Evolutionary conservation across 495 filamentous ascomycete genomes (phyloP).

Genomic region (Penicillium paradoxum): DNA sequence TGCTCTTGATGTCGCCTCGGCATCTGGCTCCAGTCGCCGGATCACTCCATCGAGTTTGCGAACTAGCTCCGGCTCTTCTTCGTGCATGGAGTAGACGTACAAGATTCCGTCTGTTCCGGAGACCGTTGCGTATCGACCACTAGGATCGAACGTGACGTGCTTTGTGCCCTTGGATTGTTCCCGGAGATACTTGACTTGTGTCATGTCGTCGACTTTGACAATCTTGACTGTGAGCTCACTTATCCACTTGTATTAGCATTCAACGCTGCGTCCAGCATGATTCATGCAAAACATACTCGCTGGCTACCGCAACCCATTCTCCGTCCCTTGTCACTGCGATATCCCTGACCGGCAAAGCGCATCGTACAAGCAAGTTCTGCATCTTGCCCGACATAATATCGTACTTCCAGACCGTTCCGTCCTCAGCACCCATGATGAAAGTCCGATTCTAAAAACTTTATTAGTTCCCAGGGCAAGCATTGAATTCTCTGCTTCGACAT

Average conservation of each 20-base stretch:
- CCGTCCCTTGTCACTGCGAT: conserved; percentile 77
- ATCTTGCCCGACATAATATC: conserved; percentile 69
- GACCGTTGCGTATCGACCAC: conserved; percentile 66
- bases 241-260: conserved; percentile 10
- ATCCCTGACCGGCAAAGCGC: conserved; percentile 77
- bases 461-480: background rate
- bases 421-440: conserved; percentile 84
- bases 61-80: conserved; percentile 74
- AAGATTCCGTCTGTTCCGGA: conserved; percentile 84
- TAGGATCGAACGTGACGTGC: conserved; percentile 84
- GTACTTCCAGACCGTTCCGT: conserved; percentile 89
- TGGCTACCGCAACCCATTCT: conserved; percentile 90
- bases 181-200: conserved; percentile 64
- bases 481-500: conserved; percentile 17
- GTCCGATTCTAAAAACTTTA: conserved; percentile 56
- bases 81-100: conserved; percentile 80
- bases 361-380: conserved; percentile 75
- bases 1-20: conserved; percentile 68
- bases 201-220: conserved; percentile 74
- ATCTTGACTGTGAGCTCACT: conserved; percentile 85
- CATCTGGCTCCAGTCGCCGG: conserved; percentile 67
- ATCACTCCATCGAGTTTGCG: conserved; percentile 84
- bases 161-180: conserved; percentile 82
- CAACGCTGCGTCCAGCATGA: background rate
- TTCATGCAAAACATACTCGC: conserved; percentile 56